Evolutionary conservation across 768 basidiomycete genomes (phyloP).

Genomic region (Boletus rex-veris): DNA sequence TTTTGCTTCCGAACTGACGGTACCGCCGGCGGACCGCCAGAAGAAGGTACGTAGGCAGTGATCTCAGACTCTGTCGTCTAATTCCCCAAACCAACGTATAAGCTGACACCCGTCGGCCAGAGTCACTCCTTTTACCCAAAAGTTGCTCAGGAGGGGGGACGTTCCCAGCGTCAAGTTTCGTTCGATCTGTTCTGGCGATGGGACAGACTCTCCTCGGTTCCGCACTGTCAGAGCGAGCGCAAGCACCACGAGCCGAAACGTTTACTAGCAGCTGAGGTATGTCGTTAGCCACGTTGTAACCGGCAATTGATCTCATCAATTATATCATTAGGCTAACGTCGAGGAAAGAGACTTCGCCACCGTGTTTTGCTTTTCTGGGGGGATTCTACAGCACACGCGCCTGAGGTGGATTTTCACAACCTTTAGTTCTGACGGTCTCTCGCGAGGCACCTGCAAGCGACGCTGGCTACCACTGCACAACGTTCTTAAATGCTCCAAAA

Average conservation of each 20-base stretch:
- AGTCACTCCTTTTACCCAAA: slow-evolving; percentile 36
- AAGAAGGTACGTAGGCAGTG: slow-evolving; percentile 24
- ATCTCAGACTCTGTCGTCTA: too few relatives aligned
- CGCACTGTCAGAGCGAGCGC: not conserved
- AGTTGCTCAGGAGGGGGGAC: slow-evolving; percentile 39
- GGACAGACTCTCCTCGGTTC: slow-evolving; percentile 27
- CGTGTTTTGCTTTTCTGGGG: not conserved
- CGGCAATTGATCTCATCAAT: not conserved
- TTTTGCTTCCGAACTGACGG: slow-evolving; percentile 31
- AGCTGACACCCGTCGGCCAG: slow-evolving; percentile 5
- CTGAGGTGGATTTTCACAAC: not conserved
- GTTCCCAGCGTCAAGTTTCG: slow-evolving; percentile 30
- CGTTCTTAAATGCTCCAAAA: not conserved
- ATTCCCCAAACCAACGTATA: not conserved
- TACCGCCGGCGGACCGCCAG: slow-evolving; percentile 32
- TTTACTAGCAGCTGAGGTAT: slow-evolving; percentile 6
- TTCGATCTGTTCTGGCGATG: slow-evolving; percentile 39
- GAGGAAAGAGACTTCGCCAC: not conserved
- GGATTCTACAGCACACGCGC: not conserved
- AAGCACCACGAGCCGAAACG: not conserved
- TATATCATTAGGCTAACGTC: not conserved
- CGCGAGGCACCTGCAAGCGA: not conserved
- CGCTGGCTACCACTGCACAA: not conserved
- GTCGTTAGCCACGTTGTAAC: not conserved
- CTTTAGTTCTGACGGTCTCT: not conserved